Conservation (phyloP, 331 rosid genomes). For the Rosa hybrid region DNA sequence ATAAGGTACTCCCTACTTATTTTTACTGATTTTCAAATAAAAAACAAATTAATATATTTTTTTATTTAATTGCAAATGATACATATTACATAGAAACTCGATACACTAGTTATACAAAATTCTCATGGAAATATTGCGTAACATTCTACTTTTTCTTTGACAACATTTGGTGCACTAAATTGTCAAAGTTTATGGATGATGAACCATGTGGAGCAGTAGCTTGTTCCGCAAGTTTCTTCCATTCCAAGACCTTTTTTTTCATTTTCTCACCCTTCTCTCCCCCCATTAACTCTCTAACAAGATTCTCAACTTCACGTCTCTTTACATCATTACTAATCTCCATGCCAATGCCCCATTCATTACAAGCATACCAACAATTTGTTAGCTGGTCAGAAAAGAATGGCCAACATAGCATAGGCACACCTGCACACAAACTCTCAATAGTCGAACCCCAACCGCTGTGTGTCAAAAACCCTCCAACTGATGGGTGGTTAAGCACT, state of each 20-base stretch:
- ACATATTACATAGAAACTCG: too few species aligned
- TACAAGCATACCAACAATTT: background rate
- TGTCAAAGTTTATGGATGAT: background rate
- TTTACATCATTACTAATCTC: background rate
- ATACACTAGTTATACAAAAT: too few species aligned
- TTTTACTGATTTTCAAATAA: too few species aligned
- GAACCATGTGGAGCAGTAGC: background rate
- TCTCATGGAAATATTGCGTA: too few species aligned
- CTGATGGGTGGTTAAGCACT: constrained; percentile 16
- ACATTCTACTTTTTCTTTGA: background rate
- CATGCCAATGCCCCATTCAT: background rate
- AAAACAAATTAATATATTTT: too few species aligned
- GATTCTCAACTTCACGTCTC: background rate
- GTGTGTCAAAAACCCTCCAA: constrained; percentile 29
- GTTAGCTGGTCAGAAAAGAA: background rate
- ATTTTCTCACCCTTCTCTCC: background rate
- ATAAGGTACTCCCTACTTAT: too few species aligned
- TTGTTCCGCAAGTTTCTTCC: background rate
- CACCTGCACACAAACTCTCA: constrained; percentile 14
- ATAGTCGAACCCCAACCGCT: constrained; percentile 19
- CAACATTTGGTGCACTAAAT: background rate
- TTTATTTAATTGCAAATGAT: too few species aligned
- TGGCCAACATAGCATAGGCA: constrained; percentile 20
- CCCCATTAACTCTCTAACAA: background rate
- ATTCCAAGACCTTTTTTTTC: background rate